phyloP scores from a whole-genome alignment of 495 filamentous ascomycete species.

The Bryoglossum gracile region DNA sequence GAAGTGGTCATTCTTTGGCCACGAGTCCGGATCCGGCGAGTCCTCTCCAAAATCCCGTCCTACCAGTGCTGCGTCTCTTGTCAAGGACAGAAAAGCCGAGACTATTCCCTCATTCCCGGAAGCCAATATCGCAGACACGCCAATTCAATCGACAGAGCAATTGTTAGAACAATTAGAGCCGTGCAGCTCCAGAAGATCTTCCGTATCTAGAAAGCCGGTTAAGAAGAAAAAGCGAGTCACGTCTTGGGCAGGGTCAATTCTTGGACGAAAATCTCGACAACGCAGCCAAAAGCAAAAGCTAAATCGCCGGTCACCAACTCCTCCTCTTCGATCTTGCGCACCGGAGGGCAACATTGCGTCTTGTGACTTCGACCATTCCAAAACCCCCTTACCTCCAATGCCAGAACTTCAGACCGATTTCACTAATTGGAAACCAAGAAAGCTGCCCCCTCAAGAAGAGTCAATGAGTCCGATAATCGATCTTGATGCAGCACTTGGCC shows the following conservation, averaged over 20 bases:
- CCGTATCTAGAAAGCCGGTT: slow-evolving; percentile 42
- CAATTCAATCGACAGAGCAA: slow-evolving; percentile 18
- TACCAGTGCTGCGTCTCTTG: slow-evolving; percentile 32
- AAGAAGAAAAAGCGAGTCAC: slow-evolving; percentile 76
- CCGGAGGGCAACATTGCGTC: slow-evolving; percentile 6
- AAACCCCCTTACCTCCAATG: slow-evolving; percentile 24
- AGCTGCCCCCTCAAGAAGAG: slow-evolving; percentile 43
- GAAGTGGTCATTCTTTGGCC: slow-evolving; percentile 49
- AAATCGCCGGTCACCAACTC: slow-evolving; percentile 29
- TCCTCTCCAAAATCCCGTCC: slow-evolving; percentile 34
- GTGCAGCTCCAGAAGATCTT: slow-evolving; percentile 13
- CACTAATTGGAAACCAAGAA: slow-evolving; percentile 39
- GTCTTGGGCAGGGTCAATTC: slow-evolving; percentile 70
- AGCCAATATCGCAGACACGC: background rate
- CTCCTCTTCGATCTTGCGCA: slow-evolving; percentile 28
- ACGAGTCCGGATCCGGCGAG: slow-evolving; percentile 35
- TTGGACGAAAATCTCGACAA: slow-evolving; percentile 57
- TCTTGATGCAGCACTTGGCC: slow-evolving; percentile 89
- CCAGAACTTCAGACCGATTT: slow-evolving; percentile 28
- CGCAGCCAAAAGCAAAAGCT: slow-evolving; percentile 33
- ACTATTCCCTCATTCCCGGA: background rate
- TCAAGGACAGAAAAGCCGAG: slow-evolving; percentile 24
- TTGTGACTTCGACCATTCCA: slow-evolving; percentile 24
- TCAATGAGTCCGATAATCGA: slow-evolving; percentile 76
- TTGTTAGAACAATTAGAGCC: too few relatives aligned